Evolutionary conservation across 768 basidiomycete genomes (phyloP).

Genomic region (Trametes villosa): DNA sequence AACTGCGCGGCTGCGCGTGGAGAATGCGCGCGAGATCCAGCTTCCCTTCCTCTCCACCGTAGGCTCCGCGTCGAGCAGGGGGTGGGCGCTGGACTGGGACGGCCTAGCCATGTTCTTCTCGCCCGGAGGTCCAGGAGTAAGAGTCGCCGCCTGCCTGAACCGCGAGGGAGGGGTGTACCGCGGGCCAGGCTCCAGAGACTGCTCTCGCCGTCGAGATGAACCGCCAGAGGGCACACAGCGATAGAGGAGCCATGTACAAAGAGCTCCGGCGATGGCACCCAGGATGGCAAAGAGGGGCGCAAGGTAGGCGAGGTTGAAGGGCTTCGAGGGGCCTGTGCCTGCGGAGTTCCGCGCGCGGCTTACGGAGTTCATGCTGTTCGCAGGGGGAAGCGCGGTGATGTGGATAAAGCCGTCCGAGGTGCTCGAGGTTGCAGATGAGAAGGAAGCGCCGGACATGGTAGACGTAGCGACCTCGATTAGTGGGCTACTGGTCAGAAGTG

Average conservation of each 20-base stretch:
- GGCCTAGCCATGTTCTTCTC: conserved; percentile 12
- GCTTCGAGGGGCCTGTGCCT: background rate
- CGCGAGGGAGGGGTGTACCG: conserved; percentile 28
- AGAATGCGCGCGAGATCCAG: conserved; percentile 24
- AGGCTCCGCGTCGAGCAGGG: background rate
- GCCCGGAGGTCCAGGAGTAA: background rate
- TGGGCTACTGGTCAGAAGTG: background rate
- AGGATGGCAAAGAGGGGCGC: conserved; percentile 34
- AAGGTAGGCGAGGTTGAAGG: conserved; percentile 35
- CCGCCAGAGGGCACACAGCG: conserved; percentile 11
- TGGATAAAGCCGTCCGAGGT: conserved; percentile 16
- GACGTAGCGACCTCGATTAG: background rate
- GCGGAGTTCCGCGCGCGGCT: background rate
- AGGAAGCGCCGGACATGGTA: background rate
- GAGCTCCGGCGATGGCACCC: conserved; percentile 31
- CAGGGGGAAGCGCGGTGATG: conserved; percentile 34
- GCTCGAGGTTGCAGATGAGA: conserved; percentile 9
- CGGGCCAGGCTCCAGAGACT: conserved; percentile 33
- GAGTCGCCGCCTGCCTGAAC: conserved; percentile 1
- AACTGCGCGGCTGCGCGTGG: background rate
- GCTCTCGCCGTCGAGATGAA: conserved; percentile 4
- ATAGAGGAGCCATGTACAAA: conserved; percentile 28
- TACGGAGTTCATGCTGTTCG: conserved; percentile 20
- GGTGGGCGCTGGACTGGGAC: conserved; percentile 1
- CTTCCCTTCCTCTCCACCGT: conserved; percentile 7